These are phyloP conservation scores for Fomitopsis serialis DNA, from an alignment of 768 basidiomycete genomes.

Conservation along the genomic window DNA sequence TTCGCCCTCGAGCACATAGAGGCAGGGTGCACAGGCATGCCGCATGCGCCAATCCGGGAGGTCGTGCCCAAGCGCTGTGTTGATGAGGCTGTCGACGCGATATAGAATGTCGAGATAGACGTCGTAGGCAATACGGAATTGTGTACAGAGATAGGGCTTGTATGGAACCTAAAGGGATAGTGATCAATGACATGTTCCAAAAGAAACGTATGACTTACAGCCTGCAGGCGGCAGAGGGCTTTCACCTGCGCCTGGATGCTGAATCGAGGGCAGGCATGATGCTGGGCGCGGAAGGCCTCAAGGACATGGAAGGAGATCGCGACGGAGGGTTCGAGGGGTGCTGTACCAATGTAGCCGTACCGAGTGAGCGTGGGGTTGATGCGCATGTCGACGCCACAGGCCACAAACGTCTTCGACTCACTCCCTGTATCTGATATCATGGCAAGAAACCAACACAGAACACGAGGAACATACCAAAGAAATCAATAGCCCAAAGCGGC, in stretches of 20 bases:
- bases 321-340: slow-evolving; percentile 11
- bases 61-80: slow-evolving; percentile 11
- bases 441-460: not conserved
- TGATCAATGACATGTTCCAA: not conserved
- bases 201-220: slow-evolving; percentile 9
- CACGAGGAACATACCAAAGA: not conserved
- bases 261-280: slow-evolving; percentile 19
- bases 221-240: slow-evolving; percentile 14
- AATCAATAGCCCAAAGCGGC: not conserved
- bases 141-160: slow-evolving; percentile 1
- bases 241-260: slow-evolving; percentile 17
- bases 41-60: slow-evolving; percentile 18
- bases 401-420: not conserved
- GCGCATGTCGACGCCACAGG: not conserved
- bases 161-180: not conserved
- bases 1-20: slow-evolving; percentile 12
- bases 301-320: slow-evolving; percentile 17
- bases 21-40: slow-evolving; percentile 23
- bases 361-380: slow-evolving; percentile 11
- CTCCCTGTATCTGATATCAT: too few species aligned
- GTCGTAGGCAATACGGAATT: slow-evolving; percentile 23
- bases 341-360: slow-evolving; percentile 19
- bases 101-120: slow-evolving; percentile 20
- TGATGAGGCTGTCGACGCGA: slow-evolving; percentile 9
- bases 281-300: slow-evolving; percentile 21